Evolutionary conservation across 1,139 yeast genomes (phyloP), one percentile per base, ranked within the genome.

Genomic region (Debaryomycetaceae sp.): DNA sequence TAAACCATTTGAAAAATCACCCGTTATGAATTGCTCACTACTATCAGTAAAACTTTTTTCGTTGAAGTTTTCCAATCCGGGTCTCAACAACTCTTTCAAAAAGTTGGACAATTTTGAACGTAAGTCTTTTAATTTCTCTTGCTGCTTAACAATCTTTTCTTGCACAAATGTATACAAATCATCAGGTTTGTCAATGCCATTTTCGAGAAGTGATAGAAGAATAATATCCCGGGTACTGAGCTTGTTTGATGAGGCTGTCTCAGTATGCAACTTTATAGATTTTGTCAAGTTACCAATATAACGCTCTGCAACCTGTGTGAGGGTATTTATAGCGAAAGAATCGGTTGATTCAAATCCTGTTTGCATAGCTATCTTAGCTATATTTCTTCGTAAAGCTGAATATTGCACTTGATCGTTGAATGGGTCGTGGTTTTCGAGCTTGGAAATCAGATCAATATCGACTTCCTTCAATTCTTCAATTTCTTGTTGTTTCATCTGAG

Each of bases 11-110:
- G 96, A 84, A 58, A 92, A 94, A 53, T 89, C 97, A 43, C 99
- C 99, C 16, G 94, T 87, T 51, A 91, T 68, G 55, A 91, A 92
- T 58, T 91, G 96, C 47, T 92, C 98, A 57, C 95, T 86, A 53
- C 89, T 87, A 55, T 92, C 98, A 33, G 72, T 81, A 60, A 92
- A 92, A 50, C 83, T 85, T 42, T 78, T 75, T 55, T 91, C 98
- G 41, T 78, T 83, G 42, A 79, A 65, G 48, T 82, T 72, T 46
- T 86, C 92, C 41, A 87, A 72, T 2, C 92, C 83, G 1, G 98
- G 98, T 43, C 96, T 75, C 42, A 92, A 70, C 42, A 91, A 66
- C 34, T 87, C 96, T 45, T 83, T 86, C 49, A 92, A 69, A 57
- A 89, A 87, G 35, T 69, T 67, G n/a, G 88, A 80, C 42, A 91